Conservation (phyloP, 139 green algal genomes). For the Chara braunii region DNA sequence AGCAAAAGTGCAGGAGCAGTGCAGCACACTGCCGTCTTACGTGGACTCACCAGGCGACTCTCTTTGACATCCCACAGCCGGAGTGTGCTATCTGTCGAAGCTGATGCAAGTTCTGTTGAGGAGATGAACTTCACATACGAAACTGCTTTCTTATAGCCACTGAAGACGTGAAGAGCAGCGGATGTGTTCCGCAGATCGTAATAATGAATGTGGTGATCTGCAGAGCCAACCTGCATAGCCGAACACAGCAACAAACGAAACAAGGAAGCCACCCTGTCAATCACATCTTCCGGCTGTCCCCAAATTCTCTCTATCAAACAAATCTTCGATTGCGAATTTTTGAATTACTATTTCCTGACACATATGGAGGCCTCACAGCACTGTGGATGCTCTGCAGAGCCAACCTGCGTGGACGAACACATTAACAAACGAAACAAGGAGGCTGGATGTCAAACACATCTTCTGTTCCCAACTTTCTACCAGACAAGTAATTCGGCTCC, state of each 20-base stretch:
- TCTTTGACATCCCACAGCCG: conserved; percentile 39
- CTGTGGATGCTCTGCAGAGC: no score
- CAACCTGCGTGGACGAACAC: no score
- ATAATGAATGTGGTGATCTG: conserved; percentile 69
- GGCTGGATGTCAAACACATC: no score
- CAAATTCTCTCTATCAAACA: background rate
- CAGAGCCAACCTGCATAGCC: conserved; percentile 52
- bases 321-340: background rate
- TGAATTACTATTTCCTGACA: no score
- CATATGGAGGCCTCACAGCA: no score
- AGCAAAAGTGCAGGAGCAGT: background rate
- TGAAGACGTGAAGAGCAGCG: conserved; percentile 45
- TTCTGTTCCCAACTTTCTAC: no score
- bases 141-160: conserved; percentile 54
- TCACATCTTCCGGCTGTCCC: no score
- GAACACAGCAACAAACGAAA: conserved; percentile 1
- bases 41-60: conserved; percentile 25
- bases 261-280: no score
- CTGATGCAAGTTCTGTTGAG: conserved; percentile 60
- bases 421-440: no score
- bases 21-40: background rate
- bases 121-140: conserved; percentile 81
- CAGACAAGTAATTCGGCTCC: no score
- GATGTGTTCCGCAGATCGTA: conserved; percentile 61
- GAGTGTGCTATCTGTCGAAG: conserved; percentile 79